These are phyloP conservation scores for Rhizopogon salebrosus DNA, from an alignment of 768 basidiomycete species.

Conservation along the genomic window DNA sequence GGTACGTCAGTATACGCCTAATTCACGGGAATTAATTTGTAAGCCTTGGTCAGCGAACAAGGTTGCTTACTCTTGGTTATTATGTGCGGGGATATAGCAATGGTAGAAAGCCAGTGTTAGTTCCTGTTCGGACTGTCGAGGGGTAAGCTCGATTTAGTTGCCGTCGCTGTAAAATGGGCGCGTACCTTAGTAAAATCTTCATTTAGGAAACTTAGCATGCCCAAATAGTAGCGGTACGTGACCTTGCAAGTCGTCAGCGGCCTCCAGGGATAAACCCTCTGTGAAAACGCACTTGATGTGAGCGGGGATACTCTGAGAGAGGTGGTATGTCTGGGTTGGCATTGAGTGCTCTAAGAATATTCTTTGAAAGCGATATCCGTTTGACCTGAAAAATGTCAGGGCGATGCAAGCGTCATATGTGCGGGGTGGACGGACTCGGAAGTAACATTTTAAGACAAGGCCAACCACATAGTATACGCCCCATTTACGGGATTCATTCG, in stretches of 20 bases:
- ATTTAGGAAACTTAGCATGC: constrained; percentile 90
- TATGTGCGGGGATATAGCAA: constrained; percentile 63
- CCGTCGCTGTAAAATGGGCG: neutral
- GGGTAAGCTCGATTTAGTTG: neutral
- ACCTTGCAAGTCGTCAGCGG: constrained; percentile 47
- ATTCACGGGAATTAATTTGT: neutral
- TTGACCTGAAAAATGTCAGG: constrained; percentile 54
- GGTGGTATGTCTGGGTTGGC: constrained; percentile 84
- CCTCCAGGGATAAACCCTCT: constrained; percentile 7
- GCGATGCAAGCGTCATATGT: neutral
- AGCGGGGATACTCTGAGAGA: constrained; percentile 67
- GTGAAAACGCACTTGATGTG: constrained; percentile 64
- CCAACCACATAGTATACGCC: constrained; percentile 91
- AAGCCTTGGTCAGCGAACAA: neutral
- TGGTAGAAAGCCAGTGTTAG: constrained; percentile 82
- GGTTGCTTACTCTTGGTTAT: constrained; percentile 74
- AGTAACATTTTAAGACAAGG: constrained; percentile 90
- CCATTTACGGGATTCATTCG: constrained; percentile 79
- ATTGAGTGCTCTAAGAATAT: constrained; percentile 83
- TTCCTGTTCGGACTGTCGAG: constrained; percentile 73
- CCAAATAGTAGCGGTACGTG: constrained; percentile 91
- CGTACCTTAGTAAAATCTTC: constrained; percentile 82
- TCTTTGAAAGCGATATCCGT: constrained; percentile 87
- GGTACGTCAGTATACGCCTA: constrained; percentile 87
- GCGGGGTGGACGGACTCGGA: constrained; percentile 55